Base-by-base conservation (phyloP, 2,329 filamentous ascomycete species). In the Exophiala aquamarina region DNA sequence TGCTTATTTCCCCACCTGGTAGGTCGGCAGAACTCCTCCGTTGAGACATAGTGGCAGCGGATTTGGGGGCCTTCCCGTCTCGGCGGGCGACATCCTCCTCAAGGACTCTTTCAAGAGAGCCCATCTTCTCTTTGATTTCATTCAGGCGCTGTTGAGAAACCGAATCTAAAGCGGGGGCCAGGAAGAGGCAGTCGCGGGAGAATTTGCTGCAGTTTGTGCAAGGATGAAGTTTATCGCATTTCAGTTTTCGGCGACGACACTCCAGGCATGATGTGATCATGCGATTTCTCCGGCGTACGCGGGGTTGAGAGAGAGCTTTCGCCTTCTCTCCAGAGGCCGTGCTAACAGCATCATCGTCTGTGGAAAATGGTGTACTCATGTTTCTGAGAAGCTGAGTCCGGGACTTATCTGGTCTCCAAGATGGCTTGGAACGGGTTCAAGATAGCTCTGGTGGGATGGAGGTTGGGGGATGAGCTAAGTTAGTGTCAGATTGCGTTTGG, bases 121-220 rank as follows among this genome's bases (percentile, higher is more conserved):
- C 85, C 66, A 89, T 86, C 66, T 85, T 84, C 64, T 90, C 86
- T 68, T 90, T 90, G 64, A 90, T 84, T 60, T 89, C 83, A 3
- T 83, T 85, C 44, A 90, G 73, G 58, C 83, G 83, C 57, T 83
- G 74, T 65, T 87, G 84, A 43, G 81, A 81, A 6, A 79, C 80
- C 50, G 84, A 77, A 63, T 89, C 86, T n/a, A 87, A 71, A 17
- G 82, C 77, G 0, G 82, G 78, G 2, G 82, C 79, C 28, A 89
- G 74, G 61, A 86, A 88, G 29, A 86, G 61, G 57, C 78, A 82
- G 15, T 79, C 75, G 18, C 76, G 71, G 17, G 64, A 70, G 23
- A 75, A 75, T 57, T 77, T 78, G 53, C 68, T 50, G 47, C 69
- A 71, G 65, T 87, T 87, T 54, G 74, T 75, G 63, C 87, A 92